These are phyloP conservation scores for Catenaria anguillulae DNA, from an alignment of 371 early-diverging fungal species.

Conservation along the genomic window DNA sequence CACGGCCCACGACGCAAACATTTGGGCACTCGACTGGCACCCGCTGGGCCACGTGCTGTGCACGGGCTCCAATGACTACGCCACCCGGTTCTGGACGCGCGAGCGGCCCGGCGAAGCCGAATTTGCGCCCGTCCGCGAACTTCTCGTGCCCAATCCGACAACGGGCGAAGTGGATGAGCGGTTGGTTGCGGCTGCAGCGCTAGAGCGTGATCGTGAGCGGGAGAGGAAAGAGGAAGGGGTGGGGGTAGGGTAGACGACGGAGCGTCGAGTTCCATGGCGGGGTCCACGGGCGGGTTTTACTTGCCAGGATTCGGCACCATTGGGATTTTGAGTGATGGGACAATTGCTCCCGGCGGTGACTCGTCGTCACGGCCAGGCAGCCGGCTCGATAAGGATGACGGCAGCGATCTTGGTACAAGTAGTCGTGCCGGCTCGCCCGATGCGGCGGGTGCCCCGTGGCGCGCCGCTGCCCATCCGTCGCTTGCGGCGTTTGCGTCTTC, in stretches of 20 bases:
- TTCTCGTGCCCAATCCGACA: background rate
- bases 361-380: too few species aligned
- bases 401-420: too few species aligned
- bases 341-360: too few species aligned
- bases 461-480: background rate
- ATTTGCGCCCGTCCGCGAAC: background rate
- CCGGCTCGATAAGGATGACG: too few species aligned
- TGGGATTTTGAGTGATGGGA: background rate
- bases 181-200: background rate
- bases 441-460: too few species aligned
- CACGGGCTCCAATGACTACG: slow-evolving; percentile 94
- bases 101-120: slow-evolving; percentile 73
- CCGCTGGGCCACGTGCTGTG: slow-evolving; percentile 96
- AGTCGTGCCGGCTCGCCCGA: too few species aligned
- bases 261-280: too few species aligned
- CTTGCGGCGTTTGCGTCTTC: background rate
- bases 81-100: slow-evolving; percentile 97
- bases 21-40: slow-evolving; percentile 99
- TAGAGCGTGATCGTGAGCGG: slow-evolving; percentile 1
- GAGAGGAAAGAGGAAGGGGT: too few species aligned
- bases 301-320: slow-evolving; percentile 6
- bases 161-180: background rate
- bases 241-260: too few species aligned
- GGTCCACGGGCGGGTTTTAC: too few species aligned
- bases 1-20: slow-evolving; percentile 77